phyloP scores from a whole-genome alignment of 805 yeast species.

The Yamadazyma philogaea region DNA sequence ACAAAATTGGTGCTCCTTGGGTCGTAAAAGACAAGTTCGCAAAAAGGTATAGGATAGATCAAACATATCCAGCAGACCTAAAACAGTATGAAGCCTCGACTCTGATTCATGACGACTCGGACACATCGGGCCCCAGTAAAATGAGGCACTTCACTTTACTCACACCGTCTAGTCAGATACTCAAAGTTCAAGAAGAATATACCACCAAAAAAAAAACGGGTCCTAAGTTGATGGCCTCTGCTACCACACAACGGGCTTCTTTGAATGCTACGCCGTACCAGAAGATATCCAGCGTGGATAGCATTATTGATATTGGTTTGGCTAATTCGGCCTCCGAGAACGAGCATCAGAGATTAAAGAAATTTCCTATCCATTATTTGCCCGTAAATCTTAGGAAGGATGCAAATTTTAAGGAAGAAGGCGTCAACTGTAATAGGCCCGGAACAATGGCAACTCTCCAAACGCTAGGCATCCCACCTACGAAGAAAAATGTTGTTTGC shows the following conservation, averaged over 20 bases:
- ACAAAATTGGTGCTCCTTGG: constrained; percentile 95
- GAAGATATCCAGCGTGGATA: constrained; percentile 11
- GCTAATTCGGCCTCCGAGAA: neutral
- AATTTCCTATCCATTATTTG: constrained; percentile 31
- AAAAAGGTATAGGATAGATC: constrained; percentile 60
- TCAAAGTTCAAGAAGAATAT: constrained; percentile 8
- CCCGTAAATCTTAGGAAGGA: constrained; percentile 21
- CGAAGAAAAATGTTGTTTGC: constrained; percentile 28
- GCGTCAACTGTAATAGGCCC: constrained; percentile 14
- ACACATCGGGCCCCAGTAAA: constrained; percentile 14
- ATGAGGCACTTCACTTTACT: constrained; percentile 15
- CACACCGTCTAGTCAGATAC: neutral
- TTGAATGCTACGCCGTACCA: neutral
- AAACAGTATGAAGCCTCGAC: constrained; percentile 37
- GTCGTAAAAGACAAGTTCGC: constrained; percentile 80
- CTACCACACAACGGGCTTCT: neutral
- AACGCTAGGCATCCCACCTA: constrained; percentile 15
- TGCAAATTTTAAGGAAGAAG: constrained; percentile 12
- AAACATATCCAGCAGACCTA: constrained; percentile 55
- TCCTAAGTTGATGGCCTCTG: constrained; percentile 1
- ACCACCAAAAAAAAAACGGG: constrained; percentile 3
- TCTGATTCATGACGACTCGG: constrained; percentile 28
- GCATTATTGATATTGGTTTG: constrained; percentile 6
- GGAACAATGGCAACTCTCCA: constrained; percentile 12
- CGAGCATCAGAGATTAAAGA: constrained; percentile 12